Conservation (phyloP, 257 asterid species). For the Ocimum tenuiflorum region DNA sequence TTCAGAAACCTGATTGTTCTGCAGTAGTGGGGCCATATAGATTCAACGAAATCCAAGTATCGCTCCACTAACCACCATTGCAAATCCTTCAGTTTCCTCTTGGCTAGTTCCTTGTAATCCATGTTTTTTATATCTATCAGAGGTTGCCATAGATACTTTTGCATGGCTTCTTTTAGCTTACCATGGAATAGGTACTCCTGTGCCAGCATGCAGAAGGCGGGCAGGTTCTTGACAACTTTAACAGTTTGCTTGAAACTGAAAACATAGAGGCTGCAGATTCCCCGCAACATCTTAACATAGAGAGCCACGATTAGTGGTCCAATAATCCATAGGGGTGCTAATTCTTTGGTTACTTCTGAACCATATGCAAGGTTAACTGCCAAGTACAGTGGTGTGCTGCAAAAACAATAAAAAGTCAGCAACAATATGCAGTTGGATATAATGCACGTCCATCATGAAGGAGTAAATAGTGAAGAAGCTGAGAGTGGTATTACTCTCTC, state of each 20-base stretch:
- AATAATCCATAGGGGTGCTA: conserved; percentile 72
- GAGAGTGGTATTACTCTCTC: neutral
- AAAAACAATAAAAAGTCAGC: conserved; percentile 15
- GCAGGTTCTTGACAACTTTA: conserved; percentile 47
- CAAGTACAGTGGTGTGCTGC: conserved; percentile 68
- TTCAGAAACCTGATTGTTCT: conserved; percentile 75
- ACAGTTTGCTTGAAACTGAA: conserved; percentile 68
- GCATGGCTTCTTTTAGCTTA: conserved; percentile 51
- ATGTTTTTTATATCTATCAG: conserved; percentile 39
- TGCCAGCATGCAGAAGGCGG: conserved; percentile 36
- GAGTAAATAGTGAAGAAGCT: neutral
- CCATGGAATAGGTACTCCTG: conserved; percentile 41
- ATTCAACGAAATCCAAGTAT: conserved; percentile 69
- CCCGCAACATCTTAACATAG: conserved; percentile 50
- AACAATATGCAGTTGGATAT: conserved; percentile 3
- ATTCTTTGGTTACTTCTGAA: conserved; percentile 64
- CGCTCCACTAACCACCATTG: conserved; percentile 45
- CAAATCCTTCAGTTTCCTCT: conserved; percentile 38
- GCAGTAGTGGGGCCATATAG: conserved; percentile 84
- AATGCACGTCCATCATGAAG: neutral
- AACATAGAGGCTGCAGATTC: conserved; percentile 48
- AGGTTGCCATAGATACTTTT: conserved; percentile 46
- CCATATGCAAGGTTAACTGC: conserved; percentile 56
- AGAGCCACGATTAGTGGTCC: conserved; percentile 69
- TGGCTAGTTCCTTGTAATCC: conserved; percentile 35